Conservation (phyloP, 108 stramenopile genomes). For the Nitzschia putrida region DNA sequence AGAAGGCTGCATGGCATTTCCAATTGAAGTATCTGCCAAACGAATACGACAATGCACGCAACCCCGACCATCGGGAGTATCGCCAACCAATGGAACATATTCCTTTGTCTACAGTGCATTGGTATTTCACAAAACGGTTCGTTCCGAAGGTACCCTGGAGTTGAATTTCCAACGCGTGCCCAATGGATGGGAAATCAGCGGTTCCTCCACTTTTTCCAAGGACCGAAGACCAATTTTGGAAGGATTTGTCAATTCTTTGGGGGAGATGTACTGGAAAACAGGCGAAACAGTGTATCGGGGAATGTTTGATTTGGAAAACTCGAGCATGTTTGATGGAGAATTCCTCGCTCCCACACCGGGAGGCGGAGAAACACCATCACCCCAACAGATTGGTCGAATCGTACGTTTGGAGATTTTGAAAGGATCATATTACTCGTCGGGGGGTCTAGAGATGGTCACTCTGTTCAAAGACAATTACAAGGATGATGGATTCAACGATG, state of each 20-base stretch:
- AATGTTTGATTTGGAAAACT: conserved; percentile 11
- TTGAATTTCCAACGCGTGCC: not conserved
- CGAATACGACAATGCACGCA: conserved; percentile 2
- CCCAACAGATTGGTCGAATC: conserved; percentile 8
- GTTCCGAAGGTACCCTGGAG: conserved; percentile 10
- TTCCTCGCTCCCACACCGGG: not conserved
- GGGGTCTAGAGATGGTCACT: conserved; percentile 8
- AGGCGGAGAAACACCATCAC: not conserved
- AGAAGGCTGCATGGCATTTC: conserved; percentile 5
- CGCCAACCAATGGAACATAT: conserved; percentile 22
- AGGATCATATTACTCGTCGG: conserved; percentile 4
- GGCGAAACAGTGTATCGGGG: conserved; percentile 7
- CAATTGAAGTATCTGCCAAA: not conserved
- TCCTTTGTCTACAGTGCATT: conserved; percentile 4
- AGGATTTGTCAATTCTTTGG: conserved; percentile 22
- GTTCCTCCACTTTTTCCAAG: not conserved
- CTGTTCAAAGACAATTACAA: not conserved
- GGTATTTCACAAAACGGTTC: conserved; percentile 5
- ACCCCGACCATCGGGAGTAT: not conserved
- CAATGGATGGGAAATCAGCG: conserved; percentile 20
- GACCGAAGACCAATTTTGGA: conserved; percentile 1
- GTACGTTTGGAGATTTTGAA: conserved; percentile 13
- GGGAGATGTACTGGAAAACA: conserved; percentile 22
- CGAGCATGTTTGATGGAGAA: conserved; percentile 15
- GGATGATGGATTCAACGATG: not conserved